These are phyloP conservation scores for Areca catechu DNA, from an alignment of 176 grass and related monocot genomes.

Conservation along the genomic window DNA sequence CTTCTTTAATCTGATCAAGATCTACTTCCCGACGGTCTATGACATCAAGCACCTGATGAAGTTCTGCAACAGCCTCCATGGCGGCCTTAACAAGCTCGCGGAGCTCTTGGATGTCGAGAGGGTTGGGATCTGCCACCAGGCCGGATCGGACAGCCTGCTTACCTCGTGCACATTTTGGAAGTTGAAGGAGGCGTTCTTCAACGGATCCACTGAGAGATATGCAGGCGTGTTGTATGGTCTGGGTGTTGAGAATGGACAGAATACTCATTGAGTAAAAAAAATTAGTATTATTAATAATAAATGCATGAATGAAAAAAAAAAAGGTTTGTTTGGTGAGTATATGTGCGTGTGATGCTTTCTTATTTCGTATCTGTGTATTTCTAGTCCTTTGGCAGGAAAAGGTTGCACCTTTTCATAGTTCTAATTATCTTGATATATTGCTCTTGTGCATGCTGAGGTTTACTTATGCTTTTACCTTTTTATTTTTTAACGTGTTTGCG, in stretches of 20 bases:
- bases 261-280: constrained; percentile 34
- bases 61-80: constrained; percentile 44
- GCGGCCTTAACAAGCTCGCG: constrained; percentile 59
- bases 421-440: background rate
- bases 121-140: constrained; percentile 58
- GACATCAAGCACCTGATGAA: constrained; percentile 82
- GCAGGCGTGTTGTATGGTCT: constrained; percentile 71
- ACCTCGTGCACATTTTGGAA: constrained; percentile 36
- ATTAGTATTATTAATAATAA: constrained; percentile 39
- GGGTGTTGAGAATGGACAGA: constrained; percentile 31
- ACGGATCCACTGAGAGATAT: constrained; percentile 33
- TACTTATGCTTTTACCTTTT: no score
- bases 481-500: no score
- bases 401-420: background rate
- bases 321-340: constrained; percentile 6
- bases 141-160: constrained; percentile 52
- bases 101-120: constrained; percentile 38
- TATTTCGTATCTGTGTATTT: background rate
- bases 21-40: constrained; percentile 59
- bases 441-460: background rate
- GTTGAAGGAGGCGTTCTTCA: constrained; percentile 41
- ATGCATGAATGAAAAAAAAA: constrained; percentile 11
- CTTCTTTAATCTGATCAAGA: constrained; percentile 36
- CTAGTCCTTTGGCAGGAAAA: background rate
- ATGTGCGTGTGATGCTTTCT: background rate